phyloP scores from a whole-genome alignment of 163 green algal genomes.

The Chlamydomonas reinhardtii region DNA sequence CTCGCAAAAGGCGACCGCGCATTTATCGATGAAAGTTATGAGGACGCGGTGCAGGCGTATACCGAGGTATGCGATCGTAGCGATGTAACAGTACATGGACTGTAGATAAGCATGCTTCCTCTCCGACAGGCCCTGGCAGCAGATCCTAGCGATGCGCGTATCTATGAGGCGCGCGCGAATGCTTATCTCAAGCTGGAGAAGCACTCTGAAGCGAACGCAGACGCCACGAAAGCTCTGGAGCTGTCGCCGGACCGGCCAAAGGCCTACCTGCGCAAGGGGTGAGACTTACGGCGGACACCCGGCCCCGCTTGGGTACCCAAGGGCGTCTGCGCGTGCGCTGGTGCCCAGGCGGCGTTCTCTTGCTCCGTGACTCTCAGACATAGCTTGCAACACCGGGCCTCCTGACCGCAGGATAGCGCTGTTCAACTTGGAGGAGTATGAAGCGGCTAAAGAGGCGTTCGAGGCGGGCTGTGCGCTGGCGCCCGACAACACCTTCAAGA shows the following conservation, averaged over 20 bases:
- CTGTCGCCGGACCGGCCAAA: constrained; percentile 69
- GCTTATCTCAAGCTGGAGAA: constrained; percentile 79
- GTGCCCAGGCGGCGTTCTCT: too few species aligned
- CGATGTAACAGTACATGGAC: background rate
- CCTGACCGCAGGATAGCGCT: constrained; percentile 69
- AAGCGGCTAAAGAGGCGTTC: constrained; percentile 82
- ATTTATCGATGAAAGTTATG: constrained; percentile 76
- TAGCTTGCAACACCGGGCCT: too few species aligned
- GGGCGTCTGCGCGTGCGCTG: too few species aligned
- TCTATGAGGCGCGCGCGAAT: constrained; percentile 69
- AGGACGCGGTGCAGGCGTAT: constrained; percentile 66
- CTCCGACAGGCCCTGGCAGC: constrained; percentile 58
- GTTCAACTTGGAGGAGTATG: constrained; percentile 90
- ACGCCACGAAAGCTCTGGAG: constrained; percentile 82
- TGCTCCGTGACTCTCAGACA: too few species aligned
- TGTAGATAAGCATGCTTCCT: background rate
- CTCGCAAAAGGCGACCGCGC: constrained; percentile 54
- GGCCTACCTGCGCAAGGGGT: constrained; percentile 83
- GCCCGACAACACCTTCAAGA: constrained; percentile 66
- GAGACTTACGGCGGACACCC: background rate
- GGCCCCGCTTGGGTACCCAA: too few species aligned
- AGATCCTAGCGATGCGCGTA: constrained; percentile 49
- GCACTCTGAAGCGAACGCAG: constrained; percentile 77
- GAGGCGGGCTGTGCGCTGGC: constrained; percentile 67
- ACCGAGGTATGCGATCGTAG: constrained; percentile 53